Conservation (phyloP, 129 eudicot species). For the Centella asiatica region DNA sequence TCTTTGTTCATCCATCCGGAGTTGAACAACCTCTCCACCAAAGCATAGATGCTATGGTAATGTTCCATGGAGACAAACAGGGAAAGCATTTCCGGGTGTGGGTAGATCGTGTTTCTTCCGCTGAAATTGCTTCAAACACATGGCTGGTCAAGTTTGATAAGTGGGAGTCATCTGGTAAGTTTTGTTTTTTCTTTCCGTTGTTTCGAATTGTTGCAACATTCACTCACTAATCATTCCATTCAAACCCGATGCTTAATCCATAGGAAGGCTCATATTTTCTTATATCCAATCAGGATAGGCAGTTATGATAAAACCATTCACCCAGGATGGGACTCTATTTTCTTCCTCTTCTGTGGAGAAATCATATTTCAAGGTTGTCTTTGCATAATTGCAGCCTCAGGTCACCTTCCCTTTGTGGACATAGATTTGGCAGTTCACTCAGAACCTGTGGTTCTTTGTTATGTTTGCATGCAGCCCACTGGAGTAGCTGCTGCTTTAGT, state of each 20-base stretch:
- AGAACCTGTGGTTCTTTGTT: too few species aligned
- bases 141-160: slow-evolving; percentile 25
- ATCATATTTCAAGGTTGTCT: too few species aligned
- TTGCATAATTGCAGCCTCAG: too few species aligned
- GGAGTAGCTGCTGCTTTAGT: too few species aligned
- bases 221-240: too few species aligned
- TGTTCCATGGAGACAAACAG: slow-evolving; percentile 19
- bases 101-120: slow-evolving; percentile 20
- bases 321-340: background rate
- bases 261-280: background rate
- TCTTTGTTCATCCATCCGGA: slow-evolving; percentile 26
- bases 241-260: too few species aligned
- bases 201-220: background rate
- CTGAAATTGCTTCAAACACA: slow-evolving; percentile 20
- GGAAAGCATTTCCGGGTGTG: slow-evolving; percentile 15
- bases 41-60: slow-evolving; percentile 16
- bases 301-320: background rate
- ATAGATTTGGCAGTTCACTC: too few species aligned
- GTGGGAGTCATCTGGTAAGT: slow-evolving; percentile 28
- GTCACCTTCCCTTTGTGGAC: too few species aligned
- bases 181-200: background rate
- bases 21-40: slow-evolving; percentile 14
- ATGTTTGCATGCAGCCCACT: too few species aligned
- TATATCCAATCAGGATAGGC: background rate
- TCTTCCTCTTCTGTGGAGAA: background rate